phyloP scores from a whole-genome alignment of 768 basidiomycete species.

The Amylocystis lapponica region DNA sequence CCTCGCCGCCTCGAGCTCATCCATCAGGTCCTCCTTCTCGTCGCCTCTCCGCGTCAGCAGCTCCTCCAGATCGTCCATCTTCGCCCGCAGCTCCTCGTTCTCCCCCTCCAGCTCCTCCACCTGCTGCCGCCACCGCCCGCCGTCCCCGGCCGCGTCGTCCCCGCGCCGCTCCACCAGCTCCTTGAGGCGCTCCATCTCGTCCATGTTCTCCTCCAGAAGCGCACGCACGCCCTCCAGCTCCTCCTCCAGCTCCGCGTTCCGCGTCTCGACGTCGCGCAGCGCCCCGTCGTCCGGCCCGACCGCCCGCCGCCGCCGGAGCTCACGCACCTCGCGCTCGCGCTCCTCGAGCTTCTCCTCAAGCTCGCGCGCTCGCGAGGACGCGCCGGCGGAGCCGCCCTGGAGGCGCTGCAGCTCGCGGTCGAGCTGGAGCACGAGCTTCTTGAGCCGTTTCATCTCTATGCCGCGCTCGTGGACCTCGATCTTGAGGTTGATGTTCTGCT shows the following conservation, averaged over 20 bases:
- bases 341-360: conserved; percentile 74
- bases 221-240: conserved; percentile 66
- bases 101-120: conserved; percentile 56
- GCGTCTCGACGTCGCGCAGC: conserved; percentile 49
- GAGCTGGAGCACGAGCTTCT: conserved; percentile 81
- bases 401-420: conserved; percentile 73
- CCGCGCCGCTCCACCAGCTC: conserved; percentile 56
- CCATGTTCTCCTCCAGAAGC: conserved; percentile 74
- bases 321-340: conserved; percentile 61
- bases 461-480: conserved; percentile 87
- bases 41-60: conserved; percentile 55
- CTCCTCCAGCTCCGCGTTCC: conserved; percentile 66
- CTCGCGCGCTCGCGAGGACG: conserved; percentile 58
- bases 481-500: conserved; percentile 91
- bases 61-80: conserved; percentile 54
- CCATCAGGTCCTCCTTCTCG: conserved; percentile 64
- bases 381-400: conserved; percentile 42
- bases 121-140: conserved; percentile 41
- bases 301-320: conserved; percentile 48
- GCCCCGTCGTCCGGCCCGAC: conserved; percentile 39
- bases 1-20: conserved; percentile 57
- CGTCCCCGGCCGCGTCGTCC: conserved; percentile 37
- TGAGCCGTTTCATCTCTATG: conserved; percentile 87
- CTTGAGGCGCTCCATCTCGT: conserved; percentile 71
- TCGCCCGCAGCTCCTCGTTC: conserved; percentile 53